Evolutionary conservation across 371 early-diverging fungal genomes (phyloP).

Genomic region (Nematocida ironsii): DNA sequence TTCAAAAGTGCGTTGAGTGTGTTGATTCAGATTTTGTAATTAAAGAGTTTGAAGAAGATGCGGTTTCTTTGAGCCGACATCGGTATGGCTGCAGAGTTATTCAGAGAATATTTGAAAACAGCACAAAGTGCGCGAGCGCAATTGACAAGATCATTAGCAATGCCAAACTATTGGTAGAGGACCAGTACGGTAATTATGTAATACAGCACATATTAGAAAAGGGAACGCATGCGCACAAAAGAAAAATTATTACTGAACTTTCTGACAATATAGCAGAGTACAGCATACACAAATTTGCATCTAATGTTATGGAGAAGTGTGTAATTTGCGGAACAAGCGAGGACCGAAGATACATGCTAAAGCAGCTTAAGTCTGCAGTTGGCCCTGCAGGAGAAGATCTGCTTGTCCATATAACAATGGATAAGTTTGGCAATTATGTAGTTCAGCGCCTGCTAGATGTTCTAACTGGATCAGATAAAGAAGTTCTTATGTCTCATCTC

Average conservation of each 20-base stretch:
- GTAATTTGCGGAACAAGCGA: conserved; percentile 73
- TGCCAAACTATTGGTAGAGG: conserved; percentile 83
- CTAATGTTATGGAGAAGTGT: conserved; percentile 84
- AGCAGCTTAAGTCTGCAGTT: conserved; percentile 73
- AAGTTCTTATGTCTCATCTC: conserved; percentile 52
- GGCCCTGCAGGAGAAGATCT: conserved; percentile 73
- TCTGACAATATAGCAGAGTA: conserved; percentile 63
- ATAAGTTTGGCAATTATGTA: conserved; percentile 98
- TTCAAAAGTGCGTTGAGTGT: conserved; percentile 94
- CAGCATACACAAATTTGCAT: conserved; percentile 91
- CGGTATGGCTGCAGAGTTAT: conserved; percentile 99
- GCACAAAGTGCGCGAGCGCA: conserved; percentile 66
- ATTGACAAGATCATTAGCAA: conserved; percentile 72
- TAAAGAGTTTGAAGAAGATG: conserved; percentile 89
- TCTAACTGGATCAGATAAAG: conserved; percentile 60
- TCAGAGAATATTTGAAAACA: conserved; percentile 95
- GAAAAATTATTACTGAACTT: conserved; percentile 77
- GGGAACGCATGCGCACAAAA: conserved; percentile 73
- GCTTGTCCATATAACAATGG: conserved; percentile 85
- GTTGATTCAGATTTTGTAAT: conserved; percentile 76
- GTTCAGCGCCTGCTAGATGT: conserved; percentile 94
- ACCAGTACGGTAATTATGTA: conserved; percentile 99
- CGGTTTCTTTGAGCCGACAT: conserved; percentile 87
- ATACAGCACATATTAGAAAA: conserved; percentile 95
- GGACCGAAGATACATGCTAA: conserved; percentile 77